Evolutionary conservation across 1,139 yeast species (phyloP), one percentile per base, ranked within the genome.

Genomic region (Scheffersomyces quercinus): DNA sequence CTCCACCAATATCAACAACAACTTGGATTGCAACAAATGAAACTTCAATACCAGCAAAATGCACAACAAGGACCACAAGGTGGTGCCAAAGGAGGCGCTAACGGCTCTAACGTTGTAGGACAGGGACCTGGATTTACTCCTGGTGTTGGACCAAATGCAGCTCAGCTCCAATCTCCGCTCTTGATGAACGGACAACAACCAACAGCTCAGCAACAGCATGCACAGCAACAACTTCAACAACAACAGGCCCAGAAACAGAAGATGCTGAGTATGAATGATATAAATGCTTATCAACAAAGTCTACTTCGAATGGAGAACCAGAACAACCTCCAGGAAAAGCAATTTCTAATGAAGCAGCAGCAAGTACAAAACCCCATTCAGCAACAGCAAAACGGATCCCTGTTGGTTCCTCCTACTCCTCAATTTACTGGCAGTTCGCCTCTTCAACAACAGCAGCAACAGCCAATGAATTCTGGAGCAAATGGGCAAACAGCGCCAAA

Each of bases 281-380:
- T 60, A 11, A 58, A 47, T 37, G 67, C 61, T 29, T 61, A 61
- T 45, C 68, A 63, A 45, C 46, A 55, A 47, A 63, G 57, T 40
- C 45, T 62, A 33, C 44, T 59, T 36, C 53, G 59, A 37, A 60
- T 61, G 65, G 67, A 61, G 29, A 58, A 58, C 44, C 67, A 60
- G 41, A 61, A 62, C 40, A 56, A 60, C 44, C 38, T 58, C 33
- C 68, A 61, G 40, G 54, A 59, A 46, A 58, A 58, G 29, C 67
- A 61, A 42, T 56, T 55, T 37, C 39, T 60, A 42, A 46, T 58
- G 49, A 56, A 58, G 44, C 64, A 60, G 37, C 62, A 57, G 44
- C 58, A 45, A 28, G 13, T 28, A 28, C 33, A 15, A 11, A 16
- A 28, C n/a, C 39, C n/a, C 10, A 6, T 10, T 7, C 12, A 10